These are phyloP conservation scores for Inosperma sp. DNA, from an alignment of 768 basidiomycete genomes.

Conservation along the genomic window DNA sequence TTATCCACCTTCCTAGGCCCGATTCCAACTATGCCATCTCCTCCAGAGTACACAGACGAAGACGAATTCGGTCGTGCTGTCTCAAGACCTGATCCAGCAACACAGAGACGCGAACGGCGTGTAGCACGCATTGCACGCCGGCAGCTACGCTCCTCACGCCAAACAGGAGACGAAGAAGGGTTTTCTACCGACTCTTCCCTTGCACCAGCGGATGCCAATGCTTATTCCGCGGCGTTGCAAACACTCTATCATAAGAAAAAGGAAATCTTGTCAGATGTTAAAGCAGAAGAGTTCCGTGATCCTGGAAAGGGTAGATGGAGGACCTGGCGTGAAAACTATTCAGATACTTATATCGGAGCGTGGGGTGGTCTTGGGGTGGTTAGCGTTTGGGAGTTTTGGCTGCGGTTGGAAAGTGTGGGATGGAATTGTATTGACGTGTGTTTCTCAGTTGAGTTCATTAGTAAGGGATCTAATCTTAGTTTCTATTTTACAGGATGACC, in stretches of 20 bases:
- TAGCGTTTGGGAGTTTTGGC: conserved; percentile 93
- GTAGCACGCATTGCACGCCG: conserved; percentile 57
- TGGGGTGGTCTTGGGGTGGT: conserved; percentile 90
- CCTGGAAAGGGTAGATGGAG: conserved; percentile 63
- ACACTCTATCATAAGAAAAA: conserved; percentile 48
- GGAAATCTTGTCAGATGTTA: conserved; percentile 73
- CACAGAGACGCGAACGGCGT: conserved; percentile 50
- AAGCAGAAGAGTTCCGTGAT: conserved; percentile 78
- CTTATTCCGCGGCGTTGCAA: conserved; percentile 61
- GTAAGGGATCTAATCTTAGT: background rate
- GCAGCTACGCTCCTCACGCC: conserved; percentile 35
- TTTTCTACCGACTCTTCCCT: conserved; percentile 84
- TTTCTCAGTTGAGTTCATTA: background rate
- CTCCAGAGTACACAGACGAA: conserved; percentile 24
- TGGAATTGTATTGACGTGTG: conserved; percentile 83
- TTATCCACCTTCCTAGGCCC: conserved; percentile 63
- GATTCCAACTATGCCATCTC: conserved; percentile 31
- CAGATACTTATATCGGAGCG: conserved; percentile 80
- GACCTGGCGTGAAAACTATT: conserved; percentile 71
- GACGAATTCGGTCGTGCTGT: conserved; percentile 58
- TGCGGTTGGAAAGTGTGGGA: conserved; percentile 75
- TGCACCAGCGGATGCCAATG: conserved; percentile 57
- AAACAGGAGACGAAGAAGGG: conserved; percentile 59
- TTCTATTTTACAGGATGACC: conserved; percentile 36
- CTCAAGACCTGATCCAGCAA: conserved; percentile 42